A percentile compares a stretch with the other conserved stretches of the same genome.
Evolutionary conservation across 805 yeast genomes (phyloP).

Genomic region (Saturnispora saitoi): DNA sequence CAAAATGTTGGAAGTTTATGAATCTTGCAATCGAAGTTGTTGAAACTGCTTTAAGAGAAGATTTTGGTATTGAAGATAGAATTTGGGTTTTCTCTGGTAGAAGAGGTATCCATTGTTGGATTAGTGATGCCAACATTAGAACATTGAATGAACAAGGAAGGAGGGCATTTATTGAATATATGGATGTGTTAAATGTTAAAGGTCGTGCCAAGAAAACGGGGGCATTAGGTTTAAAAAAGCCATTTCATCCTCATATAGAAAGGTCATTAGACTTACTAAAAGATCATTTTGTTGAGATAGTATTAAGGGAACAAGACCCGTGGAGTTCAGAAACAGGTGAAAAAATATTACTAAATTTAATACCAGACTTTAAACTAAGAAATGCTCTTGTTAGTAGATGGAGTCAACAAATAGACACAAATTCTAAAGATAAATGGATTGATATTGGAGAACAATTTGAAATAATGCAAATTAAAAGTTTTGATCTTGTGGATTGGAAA

Average conservation of each 20-base stretch:
- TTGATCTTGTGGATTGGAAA: slow-evolving; percentile 55
- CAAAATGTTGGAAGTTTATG: slow-evolving; percentile 89
- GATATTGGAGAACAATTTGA: slow-evolving; percentile 54
- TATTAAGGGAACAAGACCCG: slow-evolving; percentile 79
- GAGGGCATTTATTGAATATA: slow-evolving; percentile 71
- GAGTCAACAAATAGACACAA: slow-evolving; percentile 42
- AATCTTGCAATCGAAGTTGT: slow-evolving; percentile 73
- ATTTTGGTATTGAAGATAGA: slow-evolving; percentile 80
- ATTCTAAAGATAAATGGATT: slow-evolving; percentile 66
- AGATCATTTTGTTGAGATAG: slow-evolving; percentile 51
- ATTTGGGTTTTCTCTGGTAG: slow-evolving; percentile 97
- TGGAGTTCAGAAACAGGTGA: slow-evolving; percentile 55
- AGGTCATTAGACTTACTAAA: slow-evolving; percentile 65
- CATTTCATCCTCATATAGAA: slow-evolving; percentile 81
- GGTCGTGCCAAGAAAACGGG: slow-evolving; percentile 37
- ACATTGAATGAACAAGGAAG: slow-evolving; percentile 63
- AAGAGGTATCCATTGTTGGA: slow-evolving; percentile 99
- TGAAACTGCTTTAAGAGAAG: slow-evolving; percentile 65
- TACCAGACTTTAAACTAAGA: slow-evolving; percentile 53
- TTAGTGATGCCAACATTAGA: slow-evolving; percentile 80
- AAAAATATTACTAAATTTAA: slow-evolving; percentile 48
- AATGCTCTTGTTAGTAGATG: slow-evolving; percentile 50
- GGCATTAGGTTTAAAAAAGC: slow-evolving; percentile 53
- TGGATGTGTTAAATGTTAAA: slow-evolving; percentile 59
- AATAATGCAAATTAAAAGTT: slow-evolving; percentile 28